These are phyloP conservation scores for Cryptococcus hybrid DNA, from an alignment of 1,284 basidiomycete genomes.

Conservation along the genomic window DNA sequence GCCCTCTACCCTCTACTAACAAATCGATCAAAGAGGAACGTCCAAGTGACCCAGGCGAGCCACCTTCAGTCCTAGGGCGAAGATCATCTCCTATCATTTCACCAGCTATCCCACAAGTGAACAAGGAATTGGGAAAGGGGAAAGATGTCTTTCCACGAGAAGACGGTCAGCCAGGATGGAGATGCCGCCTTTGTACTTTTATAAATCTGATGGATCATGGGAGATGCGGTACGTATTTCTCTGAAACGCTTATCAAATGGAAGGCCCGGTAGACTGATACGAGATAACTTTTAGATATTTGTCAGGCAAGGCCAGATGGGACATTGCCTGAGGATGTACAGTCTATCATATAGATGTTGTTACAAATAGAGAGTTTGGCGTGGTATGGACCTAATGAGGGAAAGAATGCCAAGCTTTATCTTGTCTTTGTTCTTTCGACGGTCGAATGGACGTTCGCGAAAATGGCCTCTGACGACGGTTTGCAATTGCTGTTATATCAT, in stretches of 20 bases:
- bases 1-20: not conserved
- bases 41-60: slow-evolving; percentile 18
- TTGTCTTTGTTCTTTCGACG: too few species aligned
- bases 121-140: not conserved
- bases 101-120: not conserved
- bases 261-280: too few species aligned
- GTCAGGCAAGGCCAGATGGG: slow-evolving; percentile 30
- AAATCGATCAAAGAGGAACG: slow-evolving; percentile 19
- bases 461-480: too few species aligned
- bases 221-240: slow-evolving; percentile 35
- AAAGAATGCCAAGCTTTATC: too few species aligned
- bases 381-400: too few species aligned
- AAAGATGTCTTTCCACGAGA: slow-evolving; percentile 1
- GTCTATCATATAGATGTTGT: too few species aligned
- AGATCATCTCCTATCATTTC: slow-evolving; percentile 2
- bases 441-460: too few species aligned
- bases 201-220: slow-evolving; percentile 31
- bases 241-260: too few species aligned
- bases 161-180: slow-evolving; percentile 20
- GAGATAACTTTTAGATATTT: slow-evolving; percentile 23
- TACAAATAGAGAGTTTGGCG: too few species aligned
- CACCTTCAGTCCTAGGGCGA: slow-evolving; percentile 1
- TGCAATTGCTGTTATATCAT: too few species aligned
- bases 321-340: slow-evolving; percentile 14
- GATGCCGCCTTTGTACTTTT: slow-evolving; percentile 33